Base-by-base conservation (phyloP, 345 rosid genomes). In the Orychophragmus violaceus region DNA sequence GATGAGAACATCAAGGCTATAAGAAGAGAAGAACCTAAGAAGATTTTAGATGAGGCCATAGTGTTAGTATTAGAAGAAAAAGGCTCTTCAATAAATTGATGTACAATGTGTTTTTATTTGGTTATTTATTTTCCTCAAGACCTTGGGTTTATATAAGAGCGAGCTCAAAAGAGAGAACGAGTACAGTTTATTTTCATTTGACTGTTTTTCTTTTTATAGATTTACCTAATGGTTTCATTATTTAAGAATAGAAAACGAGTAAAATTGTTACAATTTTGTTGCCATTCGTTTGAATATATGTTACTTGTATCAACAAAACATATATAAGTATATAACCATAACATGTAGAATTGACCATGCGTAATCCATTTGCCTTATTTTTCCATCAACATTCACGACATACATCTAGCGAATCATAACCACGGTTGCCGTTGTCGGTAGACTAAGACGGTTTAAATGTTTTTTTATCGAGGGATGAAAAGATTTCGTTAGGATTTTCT, bases 41-140 rank as follows among this genome's bases (percentile, higher is more conserved):
- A 10, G 3, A 68, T 7, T 58, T 46, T 68, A 10, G 65, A 68
- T 4, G 72, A 58, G 1, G 65, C 59, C 66, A 69, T 69, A 13
- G 22, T 69, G 65, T 23, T 42, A 0, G 48, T 9, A 5, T 2
- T 9, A 30, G 9, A 23, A 16, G 8, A 11, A 37, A 8, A 18
- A 33, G 53, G 59, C 30, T 54, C 53, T 58, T 57, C 36, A 46
- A 18, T 18, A 0, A 53, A 6, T 30, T 27, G 24, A 27, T 56
- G 48, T 56, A n/a, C n/a, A n/a, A n/a, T n/a, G 63, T 29, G 17
- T 44, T 21, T 44, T 21, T 9, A n/a, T 39, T 39, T 39, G 45
- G 14, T 14, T 39, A 8, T 4, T 32, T 42, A 5, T 11, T 56
- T 12, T 27, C 18, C 19, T 2, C 35, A 28, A 32, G 13, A 67